Evolutionary conservation across 2,329 filamentous ascomycete species (phyloP), one percentile per base, ranked within the genome.

Genomic region (Pseudocercospora eumusae): DNA sequence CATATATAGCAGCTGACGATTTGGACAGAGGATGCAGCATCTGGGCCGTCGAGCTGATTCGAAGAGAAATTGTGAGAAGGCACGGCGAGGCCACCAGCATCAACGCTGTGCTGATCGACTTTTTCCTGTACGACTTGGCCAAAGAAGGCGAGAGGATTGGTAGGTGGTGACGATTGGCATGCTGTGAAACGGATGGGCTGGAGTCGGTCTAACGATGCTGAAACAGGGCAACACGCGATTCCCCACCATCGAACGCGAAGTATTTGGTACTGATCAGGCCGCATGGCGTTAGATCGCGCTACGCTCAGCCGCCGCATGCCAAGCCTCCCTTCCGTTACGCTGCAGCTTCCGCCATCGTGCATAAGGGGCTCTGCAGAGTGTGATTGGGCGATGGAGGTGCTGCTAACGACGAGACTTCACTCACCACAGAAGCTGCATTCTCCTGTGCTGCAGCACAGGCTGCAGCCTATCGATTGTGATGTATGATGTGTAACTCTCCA

Each of bases 81-180:
- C 86, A 97, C 70, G 90, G 92, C 0, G 86, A 88, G 9, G 83
- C 87, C 0, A 60, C 62, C 4, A 78, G 79, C 15, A 76, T 89
- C 65, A 99, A 99, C 74, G 93, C 95, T 25, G 91, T 98, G 42
- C 77, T 99, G 70, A 95, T 99, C 66, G 95, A 99, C 76, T 99
- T 98, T 78, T 96, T 97, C 76, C 80, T 99, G 59, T 99, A 99
- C 74, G 95, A 99, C 78, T 87, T 89, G 18, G 92, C 95, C 79
- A 99, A 98, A 76, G 89, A 92, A 72, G 76, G 90, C 73, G 93
- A 98, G 75, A 71, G 70, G 28, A 80, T 79, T 64, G 74, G 74
- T 31, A 31, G 7, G 28, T 5, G 10, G 36, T 33, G 54, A 33
- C 45, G 11, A 25, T 31, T 33, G 50, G 13, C 21, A 21, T 36